A percentile compares a stretch with the other conserved stretches of the same genome.
Conservation (phyloP, 768 basidiomycete species). For the Russula emetica region DNA sequence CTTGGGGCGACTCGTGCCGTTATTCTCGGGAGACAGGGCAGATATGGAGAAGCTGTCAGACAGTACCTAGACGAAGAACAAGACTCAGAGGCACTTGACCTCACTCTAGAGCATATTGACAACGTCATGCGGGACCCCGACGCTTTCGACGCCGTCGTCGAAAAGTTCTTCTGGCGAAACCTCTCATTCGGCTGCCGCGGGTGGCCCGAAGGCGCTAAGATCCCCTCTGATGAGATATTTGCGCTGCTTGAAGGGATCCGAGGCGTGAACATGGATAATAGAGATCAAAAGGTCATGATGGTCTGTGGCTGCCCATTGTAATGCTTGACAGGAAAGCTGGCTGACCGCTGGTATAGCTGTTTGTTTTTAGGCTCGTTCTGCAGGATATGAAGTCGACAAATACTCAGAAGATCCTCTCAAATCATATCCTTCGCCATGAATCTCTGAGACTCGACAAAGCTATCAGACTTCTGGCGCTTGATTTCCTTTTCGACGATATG, state of each 20-base stretch:
- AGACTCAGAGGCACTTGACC: slow-evolving; percentile 43
- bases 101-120: slow-evolving; percentile 39
- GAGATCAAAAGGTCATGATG: slow-evolving; percentile 9
- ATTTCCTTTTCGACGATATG: slow-evolving; percentile 20
- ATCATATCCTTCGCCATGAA: slow-evolving; percentile 1
- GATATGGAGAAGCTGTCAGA: slow-evolving; percentile 48
- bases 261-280: background rate
- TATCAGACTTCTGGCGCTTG: slow-evolving; percentile 14
- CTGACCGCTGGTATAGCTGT: slow-evolving; percentile 7
- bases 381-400: background rate
- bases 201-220: background rate
- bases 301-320: background rate
- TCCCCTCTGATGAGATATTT: background rate
- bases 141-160: slow-evolving; percentile 33
- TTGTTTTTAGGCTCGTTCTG: slow-evolving; percentile 10
- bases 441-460: background rate
- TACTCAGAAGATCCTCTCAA: background rate
- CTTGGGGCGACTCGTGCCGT: slow-evolving; percentile 47
- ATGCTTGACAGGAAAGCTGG: background rate
- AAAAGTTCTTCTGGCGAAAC: slow-evolving; percentile 38
- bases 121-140: slow-evolving; percentile 29
- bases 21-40: slow-evolving; percentile 42
- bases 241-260: background rate
- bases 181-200: slow-evolving; percentile 20
- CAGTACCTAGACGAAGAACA: slow-evolving; percentile 49